Conservation (phyloP, 2,329 filamentous ascomycete genomes). For the Paraphoma chrysanthemicola region DNA sequence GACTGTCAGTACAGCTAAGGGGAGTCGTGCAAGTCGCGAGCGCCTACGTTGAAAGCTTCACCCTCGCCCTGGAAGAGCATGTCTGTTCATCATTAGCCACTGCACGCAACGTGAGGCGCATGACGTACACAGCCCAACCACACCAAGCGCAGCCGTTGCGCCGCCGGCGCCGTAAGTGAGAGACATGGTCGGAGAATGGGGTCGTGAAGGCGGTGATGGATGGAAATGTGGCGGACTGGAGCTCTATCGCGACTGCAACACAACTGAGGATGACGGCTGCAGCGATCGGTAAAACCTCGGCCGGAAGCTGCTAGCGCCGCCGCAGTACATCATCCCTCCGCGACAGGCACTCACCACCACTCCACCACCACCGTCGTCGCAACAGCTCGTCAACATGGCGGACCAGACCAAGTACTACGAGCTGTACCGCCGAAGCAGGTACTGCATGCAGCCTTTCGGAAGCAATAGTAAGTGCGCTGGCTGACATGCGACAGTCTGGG, state of each 20-base stretch:
- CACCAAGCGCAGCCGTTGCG: constrained; percentile 70
- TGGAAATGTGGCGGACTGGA: constrained; percentile 32
- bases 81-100: constrained; percentile 65
- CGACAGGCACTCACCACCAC: constrained; percentile 18
- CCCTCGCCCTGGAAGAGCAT: constrained; percentile 98
- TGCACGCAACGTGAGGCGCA: constrained; percentile 23
- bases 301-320: constrained; percentile 12
- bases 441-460: constrained; percentile 45
- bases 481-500: constrained; percentile 74
- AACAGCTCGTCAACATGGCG: constrained; percentile 35
- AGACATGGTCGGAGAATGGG: constrained; percentile 65
- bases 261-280: constrained; percentile 34
- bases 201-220: constrained; percentile 28
- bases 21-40: not conserved
- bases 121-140: constrained; percentile 80
- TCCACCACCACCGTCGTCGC: constrained; percentile 17
- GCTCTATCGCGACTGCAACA: constrained; percentile 33
- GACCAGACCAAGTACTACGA: constrained; percentile 75
- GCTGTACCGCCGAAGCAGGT: constrained; percentile 98
- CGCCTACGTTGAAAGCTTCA: constrained; percentile 88
- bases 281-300: constrained; percentile 10
- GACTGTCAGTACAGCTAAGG: constrained; percentile 12
- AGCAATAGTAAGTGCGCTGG: constrained; percentile 9
- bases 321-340: constrained; percentile 18
- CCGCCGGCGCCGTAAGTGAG: constrained; percentile 74